Evolutionary conservation across 2,329 filamentous ascomycete species (phyloP).

Genomic region (Blumeriella jaapii): DNA sequence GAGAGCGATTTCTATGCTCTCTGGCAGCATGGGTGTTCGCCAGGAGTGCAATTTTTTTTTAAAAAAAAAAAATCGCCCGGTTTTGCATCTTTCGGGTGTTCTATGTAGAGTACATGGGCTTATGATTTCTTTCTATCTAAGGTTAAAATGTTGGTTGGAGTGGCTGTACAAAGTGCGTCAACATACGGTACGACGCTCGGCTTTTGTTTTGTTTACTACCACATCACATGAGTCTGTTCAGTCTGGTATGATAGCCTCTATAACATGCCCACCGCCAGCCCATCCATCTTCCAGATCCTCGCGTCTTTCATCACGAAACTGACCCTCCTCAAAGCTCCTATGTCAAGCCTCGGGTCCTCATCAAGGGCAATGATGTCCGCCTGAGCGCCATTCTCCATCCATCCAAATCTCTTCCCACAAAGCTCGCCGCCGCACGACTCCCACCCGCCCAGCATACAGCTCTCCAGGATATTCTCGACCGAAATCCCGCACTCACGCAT

Average conservation of each 20-base stretch:
- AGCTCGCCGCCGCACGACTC: conserved; percentile 41
- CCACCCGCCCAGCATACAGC: conserved; percentile 42
- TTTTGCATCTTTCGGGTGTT: no score
- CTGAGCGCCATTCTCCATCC: conserved; percentile 35
- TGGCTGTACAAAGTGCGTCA: no score
- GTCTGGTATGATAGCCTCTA: not conserved
- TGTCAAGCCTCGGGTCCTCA: conserved; percentile 32
- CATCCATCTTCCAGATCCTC: conserved; percentile 33
- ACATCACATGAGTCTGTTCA: no score
- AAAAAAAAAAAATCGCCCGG: no score
- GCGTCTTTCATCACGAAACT: conserved; percentile 48
- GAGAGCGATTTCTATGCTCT: no score
- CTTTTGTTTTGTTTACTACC: no score
- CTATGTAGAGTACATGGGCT: no score
- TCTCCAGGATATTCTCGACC: conserved; percentile 37
- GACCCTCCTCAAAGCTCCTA: conserved; percentile 34
- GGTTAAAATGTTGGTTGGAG: no score
- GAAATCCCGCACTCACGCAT: conserved; percentile 39
- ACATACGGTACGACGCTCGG: no score
- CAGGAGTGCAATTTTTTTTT: no score
- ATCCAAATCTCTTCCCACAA: conserved; percentile 41
- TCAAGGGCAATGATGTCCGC: conserved; percentile 42
- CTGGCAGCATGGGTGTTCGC: no score
- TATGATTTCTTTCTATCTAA: no score
- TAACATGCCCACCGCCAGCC: not conserved